Base-by-base conservation (phyloP, 768 basidiomycete genomes). In the Suillus subaureus region DNA sequence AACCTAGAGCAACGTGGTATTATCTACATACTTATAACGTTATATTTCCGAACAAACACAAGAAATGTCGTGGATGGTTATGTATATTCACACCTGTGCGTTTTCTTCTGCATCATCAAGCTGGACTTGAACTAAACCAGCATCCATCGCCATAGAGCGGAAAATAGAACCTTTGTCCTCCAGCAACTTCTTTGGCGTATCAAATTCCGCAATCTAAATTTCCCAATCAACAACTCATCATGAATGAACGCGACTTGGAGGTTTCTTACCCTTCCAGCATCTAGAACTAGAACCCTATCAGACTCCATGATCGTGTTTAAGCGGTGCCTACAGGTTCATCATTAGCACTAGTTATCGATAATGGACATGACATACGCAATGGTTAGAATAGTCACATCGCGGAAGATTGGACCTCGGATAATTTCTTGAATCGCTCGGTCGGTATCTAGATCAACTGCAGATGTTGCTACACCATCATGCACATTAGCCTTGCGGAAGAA, bases 371-470 rank as follows among this genome's bases (percentile, higher is more conserved):
- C 87, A 71, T 79, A 93, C 87, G 93, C 93, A 71, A 95, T 94
- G 16, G 93, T 95, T 61, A 97, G 77, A 64, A 95, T 94, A 13
- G 94, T 96, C 16, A 91, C 89, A 65, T 90, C 78, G 3, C 83
- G 78, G 73, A 96, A 97, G 37, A 90, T 85, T 5, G 89, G 84
- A 8, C 94, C 93, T 33, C 88, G 85, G 55, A 97, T 91, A 67
- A 95, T 94, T 13, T 89, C 88, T 79, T 97, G 95, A 68, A 96
- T 92, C 35, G 91, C 91, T 64, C 85, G 85, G 73, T 97, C 95
- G 11, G 94, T 96, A 72, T 96, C 93, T 40, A 96, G 80, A 75
- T 96, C 95, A 60, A 96, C 93, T 23, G 94, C 93, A 43, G 90
- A 93, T 6, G 94, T 96, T 3, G 94, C 92, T 91, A 66, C 42